Evolutionary conservation across 2,329 filamentous ascomycete genomes (phyloP).

Genomic region (Cyphellophora attinorum): DNA sequence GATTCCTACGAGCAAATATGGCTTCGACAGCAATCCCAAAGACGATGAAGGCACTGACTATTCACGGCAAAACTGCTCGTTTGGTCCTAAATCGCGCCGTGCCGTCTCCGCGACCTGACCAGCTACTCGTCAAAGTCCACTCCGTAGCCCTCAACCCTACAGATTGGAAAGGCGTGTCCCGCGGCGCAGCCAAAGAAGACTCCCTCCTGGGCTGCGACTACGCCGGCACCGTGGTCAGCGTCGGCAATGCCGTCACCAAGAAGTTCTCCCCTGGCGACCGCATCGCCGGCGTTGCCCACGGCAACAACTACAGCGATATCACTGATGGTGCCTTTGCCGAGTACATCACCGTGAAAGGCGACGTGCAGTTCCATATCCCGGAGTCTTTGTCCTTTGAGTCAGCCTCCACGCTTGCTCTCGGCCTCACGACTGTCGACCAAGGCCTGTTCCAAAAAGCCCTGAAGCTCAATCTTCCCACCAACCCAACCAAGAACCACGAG

Average conservation of each 20-base stretch:
- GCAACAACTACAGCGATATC: constrained; percentile 21
- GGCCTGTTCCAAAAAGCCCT: constrained; percentile 16
- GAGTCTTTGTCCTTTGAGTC: constrained; percentile 22
- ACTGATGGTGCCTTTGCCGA: constrained; percentile 27
- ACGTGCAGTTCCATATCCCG: constrained; percentile 23
- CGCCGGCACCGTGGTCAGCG: constrained; percentile 22
- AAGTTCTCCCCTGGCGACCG: constrained; percentile 24
- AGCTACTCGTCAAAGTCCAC: constrained; percentile 30
- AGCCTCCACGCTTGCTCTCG: constrained; percentile 24
- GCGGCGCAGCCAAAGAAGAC: constrained; percentile 21
- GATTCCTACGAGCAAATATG: no score
- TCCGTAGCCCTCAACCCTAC: constrained; percentile 37
- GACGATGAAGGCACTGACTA: constrained; percentile 14
- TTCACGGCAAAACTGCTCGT: constrained; percentile 10
- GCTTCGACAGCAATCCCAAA: constrained; percentile 1
- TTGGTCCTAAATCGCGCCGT: constrained; percentile 20
- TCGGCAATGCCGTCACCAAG: constrained; percentile 13
- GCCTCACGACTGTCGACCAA: constrained; percentile 15
- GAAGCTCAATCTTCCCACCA: constrained; percentile 15
- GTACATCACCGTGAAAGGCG: constrained; percentile 22
- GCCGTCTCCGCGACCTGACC: constrained; percentile 23
- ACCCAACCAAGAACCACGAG: constrained; percentile 17
- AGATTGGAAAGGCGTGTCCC: constrained; percentile 44
- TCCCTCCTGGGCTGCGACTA: constrained; percentile 29
- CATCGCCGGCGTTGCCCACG: constrained; percentile 27